phyloP scores from a whole-genome alignment of 148 eudicot genomes.

The Heliosperma pusillum region DNA sequence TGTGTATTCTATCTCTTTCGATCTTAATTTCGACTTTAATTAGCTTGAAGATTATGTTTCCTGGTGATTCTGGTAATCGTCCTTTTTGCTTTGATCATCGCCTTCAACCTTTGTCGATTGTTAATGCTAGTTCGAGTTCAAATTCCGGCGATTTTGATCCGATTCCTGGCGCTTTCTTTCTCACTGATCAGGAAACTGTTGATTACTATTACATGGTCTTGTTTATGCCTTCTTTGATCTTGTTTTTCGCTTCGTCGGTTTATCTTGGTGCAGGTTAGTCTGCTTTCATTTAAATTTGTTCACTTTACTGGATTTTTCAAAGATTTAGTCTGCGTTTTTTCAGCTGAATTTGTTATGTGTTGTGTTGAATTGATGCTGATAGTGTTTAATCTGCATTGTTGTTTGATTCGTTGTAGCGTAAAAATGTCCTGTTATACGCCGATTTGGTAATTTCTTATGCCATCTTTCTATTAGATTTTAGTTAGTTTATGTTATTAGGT shows the following conservation, averaged over 20 bases:
- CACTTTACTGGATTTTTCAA: not conserved
- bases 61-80: slow-evolving; percentile 39
- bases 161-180: slow-evolving; percentile 62
- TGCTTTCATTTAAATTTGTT: not conserved
- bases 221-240: slow-evolving; percentile 59
- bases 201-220: slow-evolving; percentile 78
- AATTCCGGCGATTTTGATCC: slow-evolving; percentile 42
- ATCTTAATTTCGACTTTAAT: slow-evolving; percentile 48
- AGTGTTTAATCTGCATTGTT: not conserved
- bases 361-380: slow-evolving; percentile 6
- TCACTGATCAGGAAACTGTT: slow-evolving; percentile 84
- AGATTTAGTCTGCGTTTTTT: not conserved
- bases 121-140: slow-evolving; percentile 25
- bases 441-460: not conserved
- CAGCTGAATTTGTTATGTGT: slow-evolving; percentile 1
- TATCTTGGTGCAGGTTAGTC: slow-evolving; percentile 63
- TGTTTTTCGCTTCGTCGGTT: slow-evolving; percentile 43
- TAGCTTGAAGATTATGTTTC: slow-evolving; percentile 73
- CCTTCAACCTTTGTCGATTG: slow-evolving; percentile 48
- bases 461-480: not conserved
- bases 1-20: slow-evolving; percentile 34
- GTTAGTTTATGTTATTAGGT: not conserved
- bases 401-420: not conserved
- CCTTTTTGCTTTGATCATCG: slow-evolving; percentile 59
- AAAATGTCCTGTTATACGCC: not conserved